These are phyloP conservation scores for Salix brachista DNA, from an alignment of 345 rosid species.

Conservation along the genomic window DNA sequence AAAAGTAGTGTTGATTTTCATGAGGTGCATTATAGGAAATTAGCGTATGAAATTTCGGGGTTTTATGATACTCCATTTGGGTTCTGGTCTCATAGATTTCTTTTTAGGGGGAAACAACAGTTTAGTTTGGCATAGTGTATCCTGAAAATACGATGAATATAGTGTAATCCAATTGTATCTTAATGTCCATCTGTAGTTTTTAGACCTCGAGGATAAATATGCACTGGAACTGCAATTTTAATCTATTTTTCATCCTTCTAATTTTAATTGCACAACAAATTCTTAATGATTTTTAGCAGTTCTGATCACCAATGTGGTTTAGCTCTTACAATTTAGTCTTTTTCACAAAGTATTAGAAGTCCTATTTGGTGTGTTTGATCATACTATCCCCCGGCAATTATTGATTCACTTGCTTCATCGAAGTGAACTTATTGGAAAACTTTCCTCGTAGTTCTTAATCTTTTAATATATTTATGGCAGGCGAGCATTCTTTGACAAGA, in stretches of 20 bases:
- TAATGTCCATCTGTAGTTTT: neutral
- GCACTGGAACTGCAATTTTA: neutral
- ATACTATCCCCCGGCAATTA: neutral
- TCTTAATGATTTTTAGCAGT: neutral
- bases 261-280: neutral
- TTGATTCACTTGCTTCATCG: neutral
- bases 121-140: neutral
- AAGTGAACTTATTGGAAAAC: neutral
- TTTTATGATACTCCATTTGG: neutral
- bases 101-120: neutral
- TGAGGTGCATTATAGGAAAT: neutral
- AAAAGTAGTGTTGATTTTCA: neutral
- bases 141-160: neutral
- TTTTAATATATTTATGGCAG: constrained; percentile 19
- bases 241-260: neutral
- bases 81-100: neutral
- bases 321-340: neutral
- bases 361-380: too few relatives aligned
- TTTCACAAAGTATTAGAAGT: neutral
- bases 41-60: neutral
- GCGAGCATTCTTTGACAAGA: constrained; percentile 63
- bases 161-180: neutral
- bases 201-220: neutral
- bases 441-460: neutral
- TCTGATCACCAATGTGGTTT: neutral